A percentile compares a stretch with the other conserved stretches of the same genome.
phyloP scores from a whole-genome alignment of 73 alveolate species.

The Tetrahymena elliotti region DNA sequence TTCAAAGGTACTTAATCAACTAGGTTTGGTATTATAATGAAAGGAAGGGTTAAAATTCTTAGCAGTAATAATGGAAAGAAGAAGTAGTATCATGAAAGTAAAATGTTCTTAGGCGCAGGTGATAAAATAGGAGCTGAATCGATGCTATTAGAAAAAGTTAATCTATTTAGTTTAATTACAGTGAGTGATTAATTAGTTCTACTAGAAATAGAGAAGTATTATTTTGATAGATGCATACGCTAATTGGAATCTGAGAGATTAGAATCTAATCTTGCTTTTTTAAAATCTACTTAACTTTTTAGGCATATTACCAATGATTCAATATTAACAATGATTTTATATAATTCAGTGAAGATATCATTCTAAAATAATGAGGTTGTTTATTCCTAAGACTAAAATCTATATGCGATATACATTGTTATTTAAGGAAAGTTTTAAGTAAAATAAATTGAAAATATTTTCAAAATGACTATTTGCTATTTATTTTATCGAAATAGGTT shows the following conservation, averaged over 20 bases:
- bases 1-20: not conserved
- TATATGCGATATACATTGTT: not conserved
- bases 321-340: not conserved
- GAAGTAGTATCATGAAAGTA: not conserved
- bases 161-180: not conserved
- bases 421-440: not conserved
- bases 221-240: not conserved
- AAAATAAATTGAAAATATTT: not conserved
- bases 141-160: not conserved
- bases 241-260: not conserved
- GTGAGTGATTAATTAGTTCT: not conserved
- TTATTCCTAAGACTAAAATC: not conserved
- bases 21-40: not conserved
- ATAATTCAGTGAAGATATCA: not conserved
- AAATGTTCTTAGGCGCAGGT: not conserved
- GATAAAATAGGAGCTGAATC: not conserved
- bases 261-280: not conserved
- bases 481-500: not conserved
- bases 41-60: not conserved
- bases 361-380: not conserved
- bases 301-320: not conserved
- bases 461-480: not conserved
- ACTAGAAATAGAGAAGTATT: not conserved
- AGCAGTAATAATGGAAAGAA: not conserved
- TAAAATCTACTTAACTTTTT: not conserved